Conservation (phyloP, 1,284 basidiomycete species). For the Ustilago xerochloae region DNA sequence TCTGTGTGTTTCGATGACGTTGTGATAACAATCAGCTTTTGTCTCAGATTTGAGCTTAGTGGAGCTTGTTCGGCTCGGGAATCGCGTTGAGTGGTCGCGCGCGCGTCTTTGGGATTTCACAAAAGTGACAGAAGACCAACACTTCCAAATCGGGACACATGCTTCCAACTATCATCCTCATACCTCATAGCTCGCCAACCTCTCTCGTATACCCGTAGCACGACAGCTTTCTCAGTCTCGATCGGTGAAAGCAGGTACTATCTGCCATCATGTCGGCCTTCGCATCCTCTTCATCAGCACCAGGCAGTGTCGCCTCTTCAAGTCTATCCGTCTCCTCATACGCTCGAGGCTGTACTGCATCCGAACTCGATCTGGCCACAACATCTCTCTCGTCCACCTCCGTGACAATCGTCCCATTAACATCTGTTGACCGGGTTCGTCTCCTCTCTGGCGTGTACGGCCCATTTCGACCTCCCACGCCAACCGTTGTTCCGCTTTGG, state of each 20-base stretch:
- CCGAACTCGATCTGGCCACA: slow-evolving; percentile 51
- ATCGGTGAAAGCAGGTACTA: neutral
- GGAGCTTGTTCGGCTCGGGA: too few relatives aligned
- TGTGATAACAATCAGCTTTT: too few relatives aligned
- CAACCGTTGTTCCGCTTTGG: slow-evolving; percentile 88
- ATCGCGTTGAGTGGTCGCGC: slow-evolving; percentile 35
- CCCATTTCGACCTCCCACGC: slow-evolving; percentile 86
- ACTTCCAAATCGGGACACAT: slow-evolving; percentile 2
- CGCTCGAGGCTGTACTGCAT: slow-evolving; percentile 9
- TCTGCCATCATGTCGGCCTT: slow-evolving; percentile 12
- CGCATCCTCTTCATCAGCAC: slow-evolving; percentile 8
- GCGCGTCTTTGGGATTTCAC: slow-evolving; percentile 5
- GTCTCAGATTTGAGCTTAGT: neutral
- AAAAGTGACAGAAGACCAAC: slow-evolving; percentile 27
- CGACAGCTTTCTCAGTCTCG: too few relatives aligned
- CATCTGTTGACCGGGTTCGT: slow-evolving; percentile 61
- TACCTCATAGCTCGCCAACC: neutral
- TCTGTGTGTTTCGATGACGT: too few relatives aligned
- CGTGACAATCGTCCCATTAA: slow-evolving; percentile 59
- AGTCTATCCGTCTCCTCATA: slow-evolving; percentile 21
- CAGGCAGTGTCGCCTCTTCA: slow-evolving; percentile 19
- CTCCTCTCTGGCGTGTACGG: slow-evolving; percentile 75
- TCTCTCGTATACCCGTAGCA: too few relatives aligned
- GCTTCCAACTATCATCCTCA: neutral
- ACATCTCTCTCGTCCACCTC: slow-evolving; percentile 44